These are phyloP conservation scores for Iris pallida DNA, from an alignment of 116 monocot genomes.

Conservation along the genomic window DNA sequence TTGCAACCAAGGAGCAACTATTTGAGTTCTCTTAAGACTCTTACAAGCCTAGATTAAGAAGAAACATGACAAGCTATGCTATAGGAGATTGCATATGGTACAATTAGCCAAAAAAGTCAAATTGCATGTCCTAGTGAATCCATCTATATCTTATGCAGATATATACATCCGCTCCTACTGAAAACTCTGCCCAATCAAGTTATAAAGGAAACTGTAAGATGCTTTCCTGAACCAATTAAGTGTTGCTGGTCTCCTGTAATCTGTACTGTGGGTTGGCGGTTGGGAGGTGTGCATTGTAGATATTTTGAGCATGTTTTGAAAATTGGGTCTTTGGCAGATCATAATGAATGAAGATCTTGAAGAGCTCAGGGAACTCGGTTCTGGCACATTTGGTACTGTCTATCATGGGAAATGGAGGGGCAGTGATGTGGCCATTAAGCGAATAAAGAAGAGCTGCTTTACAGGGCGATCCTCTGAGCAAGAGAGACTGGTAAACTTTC, in stretches of 20 bases:
- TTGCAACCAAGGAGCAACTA: no score
- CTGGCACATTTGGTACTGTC: slow-evolving; percentile 96
- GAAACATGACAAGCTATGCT: no score
- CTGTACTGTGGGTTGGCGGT: not conserved
- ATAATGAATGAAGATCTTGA: slow-evolving; percentile 96
- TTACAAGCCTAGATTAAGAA: no score
- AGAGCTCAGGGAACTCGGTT: slow-evolving; percentile 88
- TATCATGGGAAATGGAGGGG: slow-evolving; percentile 99
- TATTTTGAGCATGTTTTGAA: not conserved
- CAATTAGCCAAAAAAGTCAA: no score
- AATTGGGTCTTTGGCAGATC: slow-evolving; percentile 32
- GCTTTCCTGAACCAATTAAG: not conserved
- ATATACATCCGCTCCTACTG: not conserved
- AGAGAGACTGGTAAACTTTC: slow-evolving; percentile 73
- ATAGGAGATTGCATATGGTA: no score
- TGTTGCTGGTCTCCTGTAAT: not conserved
- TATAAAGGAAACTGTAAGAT: not conserved
- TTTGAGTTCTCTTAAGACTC: no score
- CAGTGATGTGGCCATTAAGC: slow-evolving; percentile 91
- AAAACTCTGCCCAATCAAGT: not conserved
- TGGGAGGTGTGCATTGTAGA: no score
- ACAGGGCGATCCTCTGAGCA: slow-evolving; percentile 87
- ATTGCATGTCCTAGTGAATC: no score
- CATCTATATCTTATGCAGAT: not conserved
- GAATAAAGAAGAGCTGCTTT: slow-evolving; percentile 96